phyloP scores from a whole-genome alignment of 805 yeast species.

The Suhomyces kilbournensis region DNA sequence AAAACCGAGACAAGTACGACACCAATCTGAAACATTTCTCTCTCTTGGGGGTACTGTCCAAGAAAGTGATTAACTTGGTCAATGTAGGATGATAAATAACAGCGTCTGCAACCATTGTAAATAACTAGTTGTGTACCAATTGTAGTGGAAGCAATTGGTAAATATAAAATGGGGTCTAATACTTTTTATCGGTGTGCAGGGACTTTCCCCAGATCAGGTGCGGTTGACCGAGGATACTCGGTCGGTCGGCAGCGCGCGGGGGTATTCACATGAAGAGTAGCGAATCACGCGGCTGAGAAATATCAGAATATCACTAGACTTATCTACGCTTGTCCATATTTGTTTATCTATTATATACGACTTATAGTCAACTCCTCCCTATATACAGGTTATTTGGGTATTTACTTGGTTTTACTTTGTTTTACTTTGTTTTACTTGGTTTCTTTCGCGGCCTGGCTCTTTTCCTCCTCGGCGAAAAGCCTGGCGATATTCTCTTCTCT shows the following conservation, averaged over 20 bases:
- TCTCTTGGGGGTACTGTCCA: constrained; percentile 69
- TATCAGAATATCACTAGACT: no score
- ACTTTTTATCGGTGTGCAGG: not conserved
- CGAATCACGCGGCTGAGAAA: no score
- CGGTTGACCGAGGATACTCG: not conserved
- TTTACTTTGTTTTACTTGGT: no score
- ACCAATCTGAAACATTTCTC: constrained; percentile 77
- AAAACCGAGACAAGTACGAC: constrained; percentile 77
- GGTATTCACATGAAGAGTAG: not conserved
- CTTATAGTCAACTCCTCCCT: no score
- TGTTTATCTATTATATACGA: no score
- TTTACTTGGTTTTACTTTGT: no score
- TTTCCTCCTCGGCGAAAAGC: not conserved
- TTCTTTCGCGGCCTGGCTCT: no score
- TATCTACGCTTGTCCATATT: not conserved
- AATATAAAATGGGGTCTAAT: not conserved
- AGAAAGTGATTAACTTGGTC: constrained; percentile 55
- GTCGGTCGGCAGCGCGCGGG: not conserved
- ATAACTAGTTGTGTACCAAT: no score
- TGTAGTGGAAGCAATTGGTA: not conserved
- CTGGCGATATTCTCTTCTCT: constrained; percentile 3
- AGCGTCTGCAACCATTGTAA: constrained; percentile 61
- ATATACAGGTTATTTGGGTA: no score
- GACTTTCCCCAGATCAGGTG: not conserved
- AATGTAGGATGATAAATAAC: constrained; percentile 73